Evolutionary conservation across 768 basidiomycete species (phyloP), one percentile per base, ranked within the genome.

Genomic region (Mycena crocata): DNA sequence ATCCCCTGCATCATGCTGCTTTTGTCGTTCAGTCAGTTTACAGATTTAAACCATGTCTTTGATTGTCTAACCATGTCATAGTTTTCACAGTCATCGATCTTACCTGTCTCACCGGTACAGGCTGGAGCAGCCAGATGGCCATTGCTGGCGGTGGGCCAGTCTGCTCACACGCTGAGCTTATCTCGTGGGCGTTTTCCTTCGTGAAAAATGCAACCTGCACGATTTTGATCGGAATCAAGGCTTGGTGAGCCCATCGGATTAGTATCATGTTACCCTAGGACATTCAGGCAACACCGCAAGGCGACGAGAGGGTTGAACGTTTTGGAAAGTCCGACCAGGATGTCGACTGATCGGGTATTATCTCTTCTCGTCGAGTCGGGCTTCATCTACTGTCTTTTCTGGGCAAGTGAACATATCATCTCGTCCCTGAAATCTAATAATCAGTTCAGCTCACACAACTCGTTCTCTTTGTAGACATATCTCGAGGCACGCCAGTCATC

Each of bases 361-460:
- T 50, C 57, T 17, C 7, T 71, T 19, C 60, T 71, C 15, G 70
- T 71, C 8, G 70, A 71, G 32, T 71, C 70, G 13, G 70, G 70
- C 13, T 66, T 68, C 42, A 55, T 69, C 28, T 71, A 71, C 28
- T 71, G 67, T 37, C n/a, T 69, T 23, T 71, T 71, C 61, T 71
- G 66, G 70, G 70, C 62, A 21, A 21, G 49, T 57, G 26, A 10
- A 7, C 13, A 19, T 14, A 24, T 31, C 10, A 49, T 42, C n/a
- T 12, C 21, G 8, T 13, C 24, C 24, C 45, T 26, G 6, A n/a
- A 48, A 23, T 49, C 7, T 19, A 28, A 5, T 14, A 12, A 31
- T 31, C 30, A 52, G 23, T 0, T 9, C 30, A 67, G 65, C 57
- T 67, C 9, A 64, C 57, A 8, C 65, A 61, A 40, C n/a, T 56